Base-by-base conservation (phyloP, 2,329 filamentous ascomycete species). In the Microdochium bolleyi region DNA sequence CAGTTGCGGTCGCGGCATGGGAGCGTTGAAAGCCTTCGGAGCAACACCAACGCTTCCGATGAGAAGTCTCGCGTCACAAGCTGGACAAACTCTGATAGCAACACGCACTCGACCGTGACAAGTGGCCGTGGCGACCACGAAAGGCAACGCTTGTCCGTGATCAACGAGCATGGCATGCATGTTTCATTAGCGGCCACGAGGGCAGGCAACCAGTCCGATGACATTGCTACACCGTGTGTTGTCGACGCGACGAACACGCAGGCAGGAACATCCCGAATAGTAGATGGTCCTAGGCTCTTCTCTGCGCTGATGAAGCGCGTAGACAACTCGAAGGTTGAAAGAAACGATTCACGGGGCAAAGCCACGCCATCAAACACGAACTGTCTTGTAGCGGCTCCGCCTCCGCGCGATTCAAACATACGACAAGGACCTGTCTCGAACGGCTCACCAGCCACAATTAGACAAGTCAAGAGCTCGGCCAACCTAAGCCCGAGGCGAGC, bases 41-140 rank as follows among this genome's bases (percentile, higher is more conserved):
- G 69, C 51, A 70, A 72, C 5, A 66, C 65, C 41, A 67, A 67
- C 50, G 61, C 60, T 1, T 71, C 67, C 14, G 77, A 80, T 38
- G 77, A 82, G 21, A 79, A 72, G 57, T 87, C 83, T n/a, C 72
- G 85, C 22, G 80, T 88, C 50, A 88, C 85, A 2, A 90, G 86
- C 64, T 89, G 87, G 87, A 79, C 79, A 3, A 81, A 83, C 55
- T 87, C 85, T 0, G 80, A 79, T 1, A 73, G 75, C 1, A 77
- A 77, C 53, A 82, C 79, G 2, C 76, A 79, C 2, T 67, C 75
- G 5, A 80, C 64, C 54, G 75, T 70, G 54, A 73, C 54, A 51
- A 69, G 56, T 53, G 63, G 52, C 48, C 67, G 54, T 19, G 67
- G 62, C 1, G 75, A 79, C 55, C 68, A 77, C 72, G 72, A 80